Conservation (phyloP, 2,329 filamentous ascomycete genomes). For the Fusarium subtropicale region DNA sequence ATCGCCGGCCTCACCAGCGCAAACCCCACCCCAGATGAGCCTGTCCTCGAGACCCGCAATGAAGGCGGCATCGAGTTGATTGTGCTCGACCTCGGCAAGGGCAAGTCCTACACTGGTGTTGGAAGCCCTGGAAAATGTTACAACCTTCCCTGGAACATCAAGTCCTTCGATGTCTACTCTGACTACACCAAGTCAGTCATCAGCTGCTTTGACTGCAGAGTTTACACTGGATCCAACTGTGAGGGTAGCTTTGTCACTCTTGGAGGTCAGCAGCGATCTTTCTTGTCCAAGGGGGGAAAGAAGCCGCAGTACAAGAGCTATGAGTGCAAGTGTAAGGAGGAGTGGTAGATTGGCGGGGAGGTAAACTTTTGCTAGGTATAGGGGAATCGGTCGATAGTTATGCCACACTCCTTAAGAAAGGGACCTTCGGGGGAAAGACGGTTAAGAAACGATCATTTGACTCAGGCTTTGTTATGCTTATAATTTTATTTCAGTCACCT, state of each 20-base stretch:
- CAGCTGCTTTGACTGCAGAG: slow-evolving; percentile 13
- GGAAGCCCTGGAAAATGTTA: not conserved
- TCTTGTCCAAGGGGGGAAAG: not conserved
- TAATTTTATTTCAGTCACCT: no score
- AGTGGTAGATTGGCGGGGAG: not conserved
- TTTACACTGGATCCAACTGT: not conserved
- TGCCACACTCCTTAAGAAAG: not conserved
- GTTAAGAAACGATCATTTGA: no score
- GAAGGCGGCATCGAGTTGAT: not conserved
- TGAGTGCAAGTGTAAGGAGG: not conserved
- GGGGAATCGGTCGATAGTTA: not conserved
- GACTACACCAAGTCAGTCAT: slow-evolving; percentile 2
- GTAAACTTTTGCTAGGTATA: no score
- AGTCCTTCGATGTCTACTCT: not conserved
- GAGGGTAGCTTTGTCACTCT: not conserved
- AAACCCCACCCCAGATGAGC: not conserved
- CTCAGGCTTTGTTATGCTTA: rapidly evolving
- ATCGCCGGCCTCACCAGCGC: not conserved
- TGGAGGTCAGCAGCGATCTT: not conserved
- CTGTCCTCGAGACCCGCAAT: not conserved
- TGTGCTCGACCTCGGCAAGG: not conserved
- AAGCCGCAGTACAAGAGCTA: slow-evolving; percentile 12
- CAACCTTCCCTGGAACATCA: slow-evolving; percentile 4
- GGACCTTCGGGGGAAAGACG: no score
- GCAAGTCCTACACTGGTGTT: slow-evolving; percentile 2